Base-by-base conservation (phyloP, 164 flowering plant genomes). In the Houttuynia cordata region DNA sequence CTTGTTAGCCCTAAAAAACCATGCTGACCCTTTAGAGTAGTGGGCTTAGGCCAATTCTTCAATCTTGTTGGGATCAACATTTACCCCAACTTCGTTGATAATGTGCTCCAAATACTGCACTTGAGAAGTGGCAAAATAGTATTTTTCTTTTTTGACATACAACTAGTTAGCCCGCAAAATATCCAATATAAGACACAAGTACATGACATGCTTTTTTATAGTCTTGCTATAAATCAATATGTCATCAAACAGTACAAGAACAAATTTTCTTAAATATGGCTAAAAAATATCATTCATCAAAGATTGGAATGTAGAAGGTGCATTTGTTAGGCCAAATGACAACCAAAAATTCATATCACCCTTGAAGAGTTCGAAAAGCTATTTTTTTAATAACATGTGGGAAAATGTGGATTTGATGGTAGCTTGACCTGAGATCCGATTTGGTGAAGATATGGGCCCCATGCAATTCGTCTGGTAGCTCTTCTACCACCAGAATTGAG, bases 271-370 rank as follows among this genome's bases (percentile, higher is more conserved):
- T 49, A 49, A 49, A 13, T 49, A 19, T 14, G 15, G 19, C n/a
- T 19, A 3, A 19, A 49, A 49, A 19, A 49, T 49, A 19, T 13
- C 3, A 49, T 49, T 49, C 51, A 49, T 49, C 6, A 30, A 30
- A n/a, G n/a, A n/a, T n/a, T n/a, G n/a, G n/a, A 2, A 49, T 14
- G 3, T 49, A 19, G 3, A 4, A 58, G 45, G 7, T 51, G n/a
- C n/a, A n/a, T n/a, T n/a, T n/a, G n/a, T n/a, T n/a, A n/a, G n/a
- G n/a, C n/a, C 62, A 22, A 59, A 59, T 13, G 54, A 54, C 54
- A 9, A 60, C 54, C 54, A 47, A 15, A 60, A 21, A 60, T 50
- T 47, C 62, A 59, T 59, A n/a, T n/a, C n/a, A n/a, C n/a, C n/a
- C n/a, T n/a, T n/a, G n/a, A n/a, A n/a, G n/a, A 39, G 24, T 59